Percentiles rank a stretch among this genome's conserved stretches.
These are phyloP conservation scores for Haplosporangium sp. DNA, from an alignment of 371 early-diverging fungal genomes.

Conservation along the genomic window DNA sequence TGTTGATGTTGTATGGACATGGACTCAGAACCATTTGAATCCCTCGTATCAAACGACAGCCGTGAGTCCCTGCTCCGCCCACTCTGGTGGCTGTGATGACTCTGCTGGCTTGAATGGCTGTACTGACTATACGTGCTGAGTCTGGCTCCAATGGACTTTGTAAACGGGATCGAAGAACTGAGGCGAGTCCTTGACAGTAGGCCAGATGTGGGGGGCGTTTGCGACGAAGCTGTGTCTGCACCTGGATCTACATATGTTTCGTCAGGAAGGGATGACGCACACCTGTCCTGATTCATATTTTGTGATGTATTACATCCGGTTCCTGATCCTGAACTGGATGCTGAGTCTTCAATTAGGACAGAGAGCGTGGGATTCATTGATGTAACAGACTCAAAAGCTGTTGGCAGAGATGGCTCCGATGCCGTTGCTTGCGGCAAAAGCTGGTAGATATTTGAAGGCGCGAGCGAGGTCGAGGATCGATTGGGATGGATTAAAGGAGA, in stretches of 20 bases:
- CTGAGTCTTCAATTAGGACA: slow-evolving; percentile 31
- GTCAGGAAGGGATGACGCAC: slow-evolving; percentile 7
- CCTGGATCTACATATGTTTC: slow-evolving; percentile 6
- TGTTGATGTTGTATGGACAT: background rate
- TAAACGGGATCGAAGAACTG: slow-evolving; percentile 22
- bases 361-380: slow-evolving; percentile 30
- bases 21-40: slow-evolving; percentile 9
- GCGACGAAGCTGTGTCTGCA: background rate
- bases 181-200: slow-evolving; percentile 4
- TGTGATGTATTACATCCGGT: background rate
- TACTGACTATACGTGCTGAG: slow-evolving; percentile 41
- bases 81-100: slow-evolving; percentile 38
- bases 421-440: slow-evolving; percentile 38
- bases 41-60: slow-evolving; percentile 35
- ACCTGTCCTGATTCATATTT: slow-evolving; percentile 25
- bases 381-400: slow-evolving; percentile 4
- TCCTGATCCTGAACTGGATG: background rate
- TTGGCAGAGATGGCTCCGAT: slow-evolving; percentile 34
- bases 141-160: slow-evolving; percentile 22
- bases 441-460: slow-evolving; percentile 29
- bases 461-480: slow-evolving; percentile 26
- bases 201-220: background rate
- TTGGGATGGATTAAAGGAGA: background rate
- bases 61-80: slow-evolving; percentile 43
- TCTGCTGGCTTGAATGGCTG: slow-evolving; percentile 44